A percentile compares a stretch with the other conserved stretches of the same genome.
Conservation (phyloP, 1,139 yeast species). For the Pichia sp. region DNA sequence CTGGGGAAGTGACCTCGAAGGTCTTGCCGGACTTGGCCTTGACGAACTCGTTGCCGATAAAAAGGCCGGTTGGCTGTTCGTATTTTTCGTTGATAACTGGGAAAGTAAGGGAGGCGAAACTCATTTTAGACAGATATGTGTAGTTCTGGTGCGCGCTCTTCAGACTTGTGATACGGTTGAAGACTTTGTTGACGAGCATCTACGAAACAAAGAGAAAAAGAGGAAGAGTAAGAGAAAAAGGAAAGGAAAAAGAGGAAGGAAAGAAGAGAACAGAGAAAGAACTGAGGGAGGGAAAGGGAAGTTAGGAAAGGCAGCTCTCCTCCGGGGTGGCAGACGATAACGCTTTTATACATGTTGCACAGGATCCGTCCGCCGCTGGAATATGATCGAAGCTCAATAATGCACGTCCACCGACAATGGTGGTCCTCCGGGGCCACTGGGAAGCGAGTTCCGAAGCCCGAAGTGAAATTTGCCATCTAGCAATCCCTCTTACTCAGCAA, state of each 20-base stretch:
- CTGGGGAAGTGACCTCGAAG: constrained; percentile 50
- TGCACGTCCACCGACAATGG: background rate
- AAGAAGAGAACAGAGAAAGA: background rate
- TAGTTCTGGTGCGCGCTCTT: background rate
- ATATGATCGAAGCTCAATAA: background rate
- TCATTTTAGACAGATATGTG: constrained; percentile 11
- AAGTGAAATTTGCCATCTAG: no score
- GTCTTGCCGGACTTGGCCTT: constrained; percentile 46
- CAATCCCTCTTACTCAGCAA: background rate
- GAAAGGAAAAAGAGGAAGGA: background rate
- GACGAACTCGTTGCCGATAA: constrained; percentile 59
- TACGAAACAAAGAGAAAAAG: background rate
- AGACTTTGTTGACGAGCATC: constrained; percentile 1
- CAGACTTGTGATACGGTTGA: background rate
- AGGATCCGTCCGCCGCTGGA: background rate
- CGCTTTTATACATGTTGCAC: background rate
- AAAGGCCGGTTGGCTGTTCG: constrained; percentile 66
- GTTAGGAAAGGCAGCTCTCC: background rate
- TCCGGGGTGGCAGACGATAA: background rate
- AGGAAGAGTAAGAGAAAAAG: background rate
- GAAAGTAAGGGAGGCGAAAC: constrained; percentile 18
- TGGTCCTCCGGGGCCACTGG: no score
- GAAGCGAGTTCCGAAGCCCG: background rate
- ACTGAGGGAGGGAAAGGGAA: background rate
- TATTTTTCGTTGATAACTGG: constrained; percentile 40